These are phyloP conservation scores for Carex arenaria DNA, from an alignment of 202 grass and related monocot species.

Conservation along the genomic window DNA sequence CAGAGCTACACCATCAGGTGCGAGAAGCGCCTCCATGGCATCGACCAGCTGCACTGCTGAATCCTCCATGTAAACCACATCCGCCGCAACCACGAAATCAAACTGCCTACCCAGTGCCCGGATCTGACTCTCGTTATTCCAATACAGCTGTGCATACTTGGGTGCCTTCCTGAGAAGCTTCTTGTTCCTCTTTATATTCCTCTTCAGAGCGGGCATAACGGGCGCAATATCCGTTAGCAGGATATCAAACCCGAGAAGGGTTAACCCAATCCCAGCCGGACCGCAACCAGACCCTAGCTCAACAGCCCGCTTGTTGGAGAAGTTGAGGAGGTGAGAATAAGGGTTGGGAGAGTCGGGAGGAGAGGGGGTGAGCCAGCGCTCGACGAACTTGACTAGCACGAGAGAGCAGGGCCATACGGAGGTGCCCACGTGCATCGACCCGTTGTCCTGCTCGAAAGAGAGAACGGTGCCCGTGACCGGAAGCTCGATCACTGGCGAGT, in stretches of 20 bases:
- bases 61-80: slow-evolving; percentile 87
- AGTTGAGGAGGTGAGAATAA: slow-evolving; percentile 62
- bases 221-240: slow-evolving; percentile 86
- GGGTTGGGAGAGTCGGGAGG: slow-evolving; percentile 28
- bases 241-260: slow-evolving; percentile 62
- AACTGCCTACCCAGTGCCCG: slow-evolving; percentile 43
- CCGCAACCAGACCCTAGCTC: slow-evolving; percentile 80
- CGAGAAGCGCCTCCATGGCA: slow-evolving; percentile 70
- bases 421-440: slow-evolving; percentile 86
- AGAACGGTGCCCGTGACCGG: slow-evolving; percentile 44
- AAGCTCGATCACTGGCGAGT: slow-evolving; percentile 78
- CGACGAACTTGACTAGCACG: slow-evolving; percentile 74
- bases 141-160: slow-evolving; percentile 68
- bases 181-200: slow-evolving; percentile 78
- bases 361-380: slow-evolving; percentile 35
- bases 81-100: slow-evolving; percentile 68
- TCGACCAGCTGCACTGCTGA: slow-evolving; percentile 62
- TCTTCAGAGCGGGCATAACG: slow-evolving; percentile 74
- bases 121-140: slow-evolving; percentile 64
- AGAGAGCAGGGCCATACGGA: slow-evolving; percentile 82
- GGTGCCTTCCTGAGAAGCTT: slow-evolving; percentile 39
- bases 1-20: slow-evolving; percentile 47
- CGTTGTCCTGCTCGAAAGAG: slow-evolving; percentile 85
- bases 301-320: slow-evolving; percentile 55
- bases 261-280: slow-evolving; percentile 65